Base-by-base conservation (phyloP, 805 yeast genomes). In the Komagataella ulmi region DNA sequence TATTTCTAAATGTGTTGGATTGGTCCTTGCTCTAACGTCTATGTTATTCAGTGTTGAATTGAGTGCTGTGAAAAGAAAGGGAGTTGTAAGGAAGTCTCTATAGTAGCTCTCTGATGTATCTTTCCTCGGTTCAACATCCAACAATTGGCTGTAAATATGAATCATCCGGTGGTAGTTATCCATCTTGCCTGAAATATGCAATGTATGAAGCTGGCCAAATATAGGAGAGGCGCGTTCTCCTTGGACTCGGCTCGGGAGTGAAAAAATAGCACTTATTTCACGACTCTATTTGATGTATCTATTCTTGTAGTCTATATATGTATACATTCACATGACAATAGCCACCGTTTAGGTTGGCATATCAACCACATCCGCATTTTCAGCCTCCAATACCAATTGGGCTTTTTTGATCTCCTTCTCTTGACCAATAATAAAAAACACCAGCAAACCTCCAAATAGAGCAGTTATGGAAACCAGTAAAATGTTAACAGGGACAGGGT, bases 401-500 rank as follows among this genome's bases (percentile, higher is more conserved):
- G 69, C 68, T 58, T 87, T 75, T 46, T 72, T 71, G 49, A 82
- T 63, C 46, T 60, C 59, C 48, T 63, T 62, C 44, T 74, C 69
- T 56, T 74, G 75, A 7, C 59, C 53, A 24, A 63, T 66, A 46
- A 81, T 79, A 56, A 60, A 77, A 12, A 57, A 56, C 24, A 80
- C 61, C 55, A 81, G 67, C 2, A 65, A 51, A 3, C 62, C 53
- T 1, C 84, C 87, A 54, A 79, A 68, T 3, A 83, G 30, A 1
- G 74, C 63, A 2, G 95, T 87, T 40, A 76, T 58, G 0, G 61
- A 52, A 1, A 87, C 72, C 53, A 91, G 70, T 1, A 73, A 53
- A 0, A 69, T 46, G 63, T 90, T 90, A 21, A 88, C 76, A 0
- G 97, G 97, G 2, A 73, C 73, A 18, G 98, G 97, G 63, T 90